These are phyloP conservation scores for Scenedesmus sp. DNA, from an alignment of 163 green algal genomes.

Conservation along the genomic window DNA sequence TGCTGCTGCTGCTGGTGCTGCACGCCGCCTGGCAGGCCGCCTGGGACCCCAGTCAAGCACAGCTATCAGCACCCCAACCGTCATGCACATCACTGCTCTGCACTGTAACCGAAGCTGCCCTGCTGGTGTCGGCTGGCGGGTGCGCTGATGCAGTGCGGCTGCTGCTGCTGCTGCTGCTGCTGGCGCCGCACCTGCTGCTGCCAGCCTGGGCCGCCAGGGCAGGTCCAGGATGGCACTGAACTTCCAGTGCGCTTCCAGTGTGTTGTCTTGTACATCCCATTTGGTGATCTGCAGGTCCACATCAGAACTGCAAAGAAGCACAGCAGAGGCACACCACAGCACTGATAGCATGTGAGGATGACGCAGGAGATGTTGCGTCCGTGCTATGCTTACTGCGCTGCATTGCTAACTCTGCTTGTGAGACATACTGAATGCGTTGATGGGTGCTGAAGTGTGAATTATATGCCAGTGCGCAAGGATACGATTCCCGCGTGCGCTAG, in stretches of 20 bases:
- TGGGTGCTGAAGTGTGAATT: neutral
- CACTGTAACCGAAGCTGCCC: neutral
- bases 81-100: neutral
- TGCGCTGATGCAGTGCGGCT: neutral
- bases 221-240: conserved; percentile 83
- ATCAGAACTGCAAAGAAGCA: conserved; percentile 58
- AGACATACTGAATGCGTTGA: neutral
- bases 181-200: conserved; percentile 66
- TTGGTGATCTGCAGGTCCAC: conserved; percentile 76
- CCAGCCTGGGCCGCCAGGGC: conserved; percentile 82
- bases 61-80: neutral
- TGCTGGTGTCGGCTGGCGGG: neutral
- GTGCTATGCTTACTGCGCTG: too few species aligned
- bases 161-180: neutral
- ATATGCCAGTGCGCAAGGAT: neutral
- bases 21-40: too few species aligned
- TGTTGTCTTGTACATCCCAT: conserved; percentile 62
- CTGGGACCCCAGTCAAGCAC: too few species aligned
- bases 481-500: too few species aligned
- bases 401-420: neutral
- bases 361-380: too few species aligned
- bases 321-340: neutral
- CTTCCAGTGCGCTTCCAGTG: conserved; percentile 77
- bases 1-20: neutral
- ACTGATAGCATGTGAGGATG: neutral